These are phyloP conservation scores for Licmophora abbreviata DNA, from an alignment of 108 stramenopile genomes.

Conservation along the genomic window DNA sequence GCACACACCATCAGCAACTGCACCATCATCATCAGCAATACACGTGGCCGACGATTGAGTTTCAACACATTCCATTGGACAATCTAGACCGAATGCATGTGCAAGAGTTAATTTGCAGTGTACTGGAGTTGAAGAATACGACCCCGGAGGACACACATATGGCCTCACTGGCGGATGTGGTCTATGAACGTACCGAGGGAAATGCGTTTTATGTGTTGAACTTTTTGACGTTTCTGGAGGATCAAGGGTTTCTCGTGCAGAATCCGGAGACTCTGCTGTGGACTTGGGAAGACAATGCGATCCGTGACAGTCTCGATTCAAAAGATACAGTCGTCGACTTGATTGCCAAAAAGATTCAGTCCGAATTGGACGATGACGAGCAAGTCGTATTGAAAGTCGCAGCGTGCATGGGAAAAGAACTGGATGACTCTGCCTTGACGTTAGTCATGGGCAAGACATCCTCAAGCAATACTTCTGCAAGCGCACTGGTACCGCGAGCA, in stretches of 20 bases:
- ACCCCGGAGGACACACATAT: too few species aligned
- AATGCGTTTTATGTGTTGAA: neutral
- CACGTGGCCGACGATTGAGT: too few species aligned
- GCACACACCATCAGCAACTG: too few species aligned
- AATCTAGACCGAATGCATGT: too few species aligned
- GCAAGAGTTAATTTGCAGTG: too few species aligned
- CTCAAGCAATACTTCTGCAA: neutral
- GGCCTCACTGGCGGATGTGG: neutral
- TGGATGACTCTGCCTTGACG: neutral
- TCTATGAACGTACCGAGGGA: neutral
- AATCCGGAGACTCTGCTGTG: slow-evolving; percentile 13
- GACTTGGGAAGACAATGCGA: slow-evolving; percentile 11
- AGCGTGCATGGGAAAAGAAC: neutral
- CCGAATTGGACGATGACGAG: too few species aligned
- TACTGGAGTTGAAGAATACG: too few species aligned
- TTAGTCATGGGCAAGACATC: too few species aligned
- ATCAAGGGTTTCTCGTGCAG: slow-evolving; percentile 26
- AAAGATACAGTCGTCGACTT: neutral
- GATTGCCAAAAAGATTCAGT: neutral
- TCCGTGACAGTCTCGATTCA: slow-evolving; percentile 6
- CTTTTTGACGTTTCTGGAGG: slow-evolving; percentile 19
- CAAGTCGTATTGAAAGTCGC: neutral
- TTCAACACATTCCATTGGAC: too few species aligned
- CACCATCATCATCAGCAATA: too few species aligned
- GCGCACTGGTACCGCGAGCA: neutral